Percentiles rank a stretch among this genome's conserved stretches.
Evolutionary conservation across 2,329 filamentous ascomycete species (phyloP).

Genomic region (Canariomyces notabilis): DNA sequence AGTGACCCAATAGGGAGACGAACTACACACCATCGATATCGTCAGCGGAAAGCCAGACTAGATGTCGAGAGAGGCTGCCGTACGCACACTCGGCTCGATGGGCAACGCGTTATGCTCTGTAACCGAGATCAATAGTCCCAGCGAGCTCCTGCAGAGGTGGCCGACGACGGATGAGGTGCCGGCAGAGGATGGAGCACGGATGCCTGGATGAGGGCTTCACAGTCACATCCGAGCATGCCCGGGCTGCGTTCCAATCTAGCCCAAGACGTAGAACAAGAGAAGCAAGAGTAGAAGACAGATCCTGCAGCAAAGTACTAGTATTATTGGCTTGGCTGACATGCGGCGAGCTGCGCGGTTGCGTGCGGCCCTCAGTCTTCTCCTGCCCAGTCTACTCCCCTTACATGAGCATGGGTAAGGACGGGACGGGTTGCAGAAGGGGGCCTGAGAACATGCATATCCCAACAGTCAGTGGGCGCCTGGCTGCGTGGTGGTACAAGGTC

Average conservation of each 20-base stretch:
- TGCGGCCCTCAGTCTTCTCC: too few species aligned
- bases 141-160: constrained; percentile 8
- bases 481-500: neutral
- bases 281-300: neutral
- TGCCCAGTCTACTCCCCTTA: too few species aligned
- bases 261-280: neutral
- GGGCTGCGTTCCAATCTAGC: too few species aligned
- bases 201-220: neutral
- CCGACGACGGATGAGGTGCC: neutral
- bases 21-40: neutral
- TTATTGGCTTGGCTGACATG: constrained; percentile 21
- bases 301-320: constrained; percentile 15
- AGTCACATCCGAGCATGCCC: too few species aligned
- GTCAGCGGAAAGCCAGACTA: neutral
- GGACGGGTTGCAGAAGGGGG: constrained; percentile 2
- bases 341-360: neutral
- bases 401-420: neutral
- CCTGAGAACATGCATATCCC: constrained; percentile 1
- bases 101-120: constrained; percentile 1
- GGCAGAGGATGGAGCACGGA: neutral
- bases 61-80: neutral
- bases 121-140: constrained; percentile 20
- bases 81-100: constrained; percentile 1
- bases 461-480: neutral
- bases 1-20: neutral